A percentile compares a stretch with the other conserved stretches of the same genome.
Evolutionary conservation across 1,284 basidiomycete species (phyloP).

Genomic region (Taiwanofungus camphoratus): DNA sequence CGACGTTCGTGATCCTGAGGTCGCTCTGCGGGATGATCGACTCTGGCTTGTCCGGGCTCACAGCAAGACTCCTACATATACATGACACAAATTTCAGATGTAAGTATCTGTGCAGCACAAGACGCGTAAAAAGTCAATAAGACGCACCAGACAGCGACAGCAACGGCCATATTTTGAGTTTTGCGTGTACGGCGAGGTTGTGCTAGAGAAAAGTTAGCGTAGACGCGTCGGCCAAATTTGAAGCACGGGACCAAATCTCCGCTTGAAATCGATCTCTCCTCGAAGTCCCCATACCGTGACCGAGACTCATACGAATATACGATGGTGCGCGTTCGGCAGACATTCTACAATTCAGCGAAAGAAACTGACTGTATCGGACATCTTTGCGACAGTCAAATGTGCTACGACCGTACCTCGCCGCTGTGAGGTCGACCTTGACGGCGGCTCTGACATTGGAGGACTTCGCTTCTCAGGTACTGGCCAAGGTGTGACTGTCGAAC

Average conservation of each 20-base stretch:
- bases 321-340: slow-evolving; percentile 3
- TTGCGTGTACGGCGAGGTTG: slow-evolving; percentile 9
- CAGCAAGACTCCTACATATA: slow-evolving; percentile 47
- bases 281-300: too few species aligned
- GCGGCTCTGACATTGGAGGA: slow-evolving; percentile 97
- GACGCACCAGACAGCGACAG: slow-evolving; percentile 59
- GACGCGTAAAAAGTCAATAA: slow-evolving; percentile 16
- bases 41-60: slow-evolving; percentile 60
- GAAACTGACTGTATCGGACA: not conserved
- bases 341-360: not conserved
- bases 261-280: slow-evolving; percentile 21
- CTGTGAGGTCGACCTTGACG: slow-evolving; percentile 92
- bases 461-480: slow-evolving; percentile 88
- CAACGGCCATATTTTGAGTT: slow-evolving; percentile 41
- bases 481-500: slow-evolving; percentile 5
- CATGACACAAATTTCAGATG: slow-evolving; percentile 7
- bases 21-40: slow-evolving; percentile 63
- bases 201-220: slow-evolving; percentile 18
- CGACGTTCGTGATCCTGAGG: slow-evolving; percentile 80
- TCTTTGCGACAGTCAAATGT: slow-evolving; percentile 62
- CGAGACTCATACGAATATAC: slow-evolving; percentile 15
- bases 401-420: slow-evolving; percentile 92
- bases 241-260: slow-evolving; percentile 19
- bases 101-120: not conserved
- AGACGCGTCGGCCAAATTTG: slow-evolving; percentile 17